These are phyloP conservation scores for Aspergillus pseudoviridinutans DNA, from an alignment of 2,329 filamentous ascomycete genomes.

Conservation along the genomic window DNA sequence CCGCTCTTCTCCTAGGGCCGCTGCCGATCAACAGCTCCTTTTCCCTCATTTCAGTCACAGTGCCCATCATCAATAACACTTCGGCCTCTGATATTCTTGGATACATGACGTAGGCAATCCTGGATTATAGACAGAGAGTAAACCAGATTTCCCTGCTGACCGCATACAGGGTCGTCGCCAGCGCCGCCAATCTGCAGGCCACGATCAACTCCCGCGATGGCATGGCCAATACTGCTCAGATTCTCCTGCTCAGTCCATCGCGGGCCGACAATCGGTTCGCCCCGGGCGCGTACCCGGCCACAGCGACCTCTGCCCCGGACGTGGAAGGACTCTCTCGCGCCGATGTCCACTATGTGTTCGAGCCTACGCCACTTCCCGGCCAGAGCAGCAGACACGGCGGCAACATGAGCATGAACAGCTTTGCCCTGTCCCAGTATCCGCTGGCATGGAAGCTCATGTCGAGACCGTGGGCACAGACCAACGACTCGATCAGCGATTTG, in stretches of 20 bases:
- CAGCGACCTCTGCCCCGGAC: slow-evolving; percentile 30
- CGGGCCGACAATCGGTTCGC: slow-evolving; percentile 64
- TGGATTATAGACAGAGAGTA: background rate
- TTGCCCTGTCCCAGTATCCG: slow-evolving; percentile 59
- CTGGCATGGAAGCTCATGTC: slow-evolving; percentile 60
- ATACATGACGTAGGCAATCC: slow-evolving; percentile 65
- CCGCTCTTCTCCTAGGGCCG: slow-evolving; percentile 71
- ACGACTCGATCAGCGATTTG: slow-evolving; percentile 66
- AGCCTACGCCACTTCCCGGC: slow-evolving; percentile 47
- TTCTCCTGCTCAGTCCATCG: slow-evolving; percentile 66
- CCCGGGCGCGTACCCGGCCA: slow-evolving; percentile 11
- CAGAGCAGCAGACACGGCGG: slow-evolving; percentile 21
- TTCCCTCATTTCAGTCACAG: slow-evolving; percentile 74
- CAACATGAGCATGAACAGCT: slow-evolving; percentile 44
- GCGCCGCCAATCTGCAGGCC: slow-evolving; percentile 19
- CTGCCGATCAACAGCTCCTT: slow-evolving; percentile 67
- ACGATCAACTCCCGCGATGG: slow-evolving; percentile 44
- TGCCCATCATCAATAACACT: slow-evolving; percentile 69
- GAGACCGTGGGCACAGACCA: slow-evolving; percentile 46
- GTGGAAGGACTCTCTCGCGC: slow-evolving; percentile 26
- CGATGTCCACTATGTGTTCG: slow-evolving; percentile 58
- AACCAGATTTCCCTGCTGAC: background rate
- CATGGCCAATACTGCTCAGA: slow-evolving; percentile 64
- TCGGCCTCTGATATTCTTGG: slow-evolving; percentile 64
- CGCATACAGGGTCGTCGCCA: slow-evolving; percentile 49